phyloP scores from a whole-genome alignment of 2,329 filamentous ascomycete species.

The Blastomyces parvus region DNA sequence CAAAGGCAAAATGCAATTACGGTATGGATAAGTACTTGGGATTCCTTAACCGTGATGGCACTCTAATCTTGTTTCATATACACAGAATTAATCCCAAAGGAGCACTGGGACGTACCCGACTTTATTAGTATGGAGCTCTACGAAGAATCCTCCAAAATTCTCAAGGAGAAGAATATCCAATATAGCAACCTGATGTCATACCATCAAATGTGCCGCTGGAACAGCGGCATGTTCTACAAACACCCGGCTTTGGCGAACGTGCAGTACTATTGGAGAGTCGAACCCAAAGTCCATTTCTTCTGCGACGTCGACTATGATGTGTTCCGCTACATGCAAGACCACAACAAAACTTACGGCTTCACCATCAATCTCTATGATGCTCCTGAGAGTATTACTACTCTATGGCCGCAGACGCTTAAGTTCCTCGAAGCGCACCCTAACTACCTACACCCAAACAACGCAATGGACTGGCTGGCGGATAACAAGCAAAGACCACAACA shows the following conservation, averaged over 20 bases:
- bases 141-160: conserved; percentile 69
- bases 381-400: conserved; percentile 69
- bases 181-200: conserved; percentile 85
- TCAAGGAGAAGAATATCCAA: conserved; percentile 77
- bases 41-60: not conserved
- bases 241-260: conserved; percentile 74
- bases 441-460: conserved; percentile 73
- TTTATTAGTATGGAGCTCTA: conserved; percentile 91
- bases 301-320: conserved; percentile 98
- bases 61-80: conserved; percentile 20
- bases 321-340: conserved; percentile 94
- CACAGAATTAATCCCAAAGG: conserved; percentile 76
- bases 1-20: conserved; percentile 80
- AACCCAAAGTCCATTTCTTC: conserved; percentile 98
- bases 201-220: conserved; percentile 99
- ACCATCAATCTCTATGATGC: conserved; percentile 96
- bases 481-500: conserved; percentile 65
- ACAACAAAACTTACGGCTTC: conserved; percentile 98
- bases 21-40: conserved; percentile 42
- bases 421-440: conserved; percentile 79
- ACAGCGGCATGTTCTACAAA: conserved; percentile 95
- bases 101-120: conserved; percentile 83
- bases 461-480: conserved; percentile 80
- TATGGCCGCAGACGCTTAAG: conserved; percentile 94
- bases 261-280: conserved; percentile 96